A percentile compares a stretch with the other conserved stretches of the same genome.
Evolutionary conservation across 495 filamentous ascomycete genomes (phyloP).

Genomic region (Cenococcum geophilum): DNA sequence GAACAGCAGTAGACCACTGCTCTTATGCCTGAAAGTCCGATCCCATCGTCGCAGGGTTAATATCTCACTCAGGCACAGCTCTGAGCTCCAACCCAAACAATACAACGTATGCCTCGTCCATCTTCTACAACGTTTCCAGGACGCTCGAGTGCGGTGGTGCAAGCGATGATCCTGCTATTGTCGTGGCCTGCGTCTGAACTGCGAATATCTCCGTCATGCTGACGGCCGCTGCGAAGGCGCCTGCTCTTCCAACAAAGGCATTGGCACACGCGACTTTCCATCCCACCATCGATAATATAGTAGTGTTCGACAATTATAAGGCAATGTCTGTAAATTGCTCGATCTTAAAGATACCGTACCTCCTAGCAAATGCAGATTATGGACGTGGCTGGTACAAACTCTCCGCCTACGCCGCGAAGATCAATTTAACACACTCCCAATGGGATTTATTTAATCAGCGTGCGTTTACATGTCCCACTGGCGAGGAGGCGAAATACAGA

Average conservation of each 20-base stretch:
- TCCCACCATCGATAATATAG: constrained; percentile 44
- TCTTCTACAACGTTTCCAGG: constrained; percentile 42
- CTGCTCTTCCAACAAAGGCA: constrained; percentile 25
- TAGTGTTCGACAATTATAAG: constrained; percentile 47
- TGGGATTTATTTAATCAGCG: constrained; percentile 16
- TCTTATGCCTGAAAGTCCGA: constrained; percentile 44
- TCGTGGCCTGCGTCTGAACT: constrained; percentile 46
- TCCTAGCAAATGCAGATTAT: constrained; percentile 17
- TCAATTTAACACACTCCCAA: constrained; percentile 13
- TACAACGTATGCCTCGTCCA: constrained; percentile 17
- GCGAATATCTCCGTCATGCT: constrained; percentile 36
- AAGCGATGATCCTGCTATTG: background rate
- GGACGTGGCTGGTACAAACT: constrained; percentile 14
- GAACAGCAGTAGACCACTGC: constrained; percentile 48
- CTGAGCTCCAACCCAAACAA: constrained; percentile 42
- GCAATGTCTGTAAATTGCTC: constrained; percentile 34
- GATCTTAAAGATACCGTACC: constrained; percentile 13
- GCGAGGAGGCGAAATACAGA: background rate
- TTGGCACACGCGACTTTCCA: constrained; percentile 39
- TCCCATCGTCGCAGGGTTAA: constrained; percentile 44
- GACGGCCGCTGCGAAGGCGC: constrained; percentile 34
- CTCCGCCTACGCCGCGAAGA: constrained; percentile 13
- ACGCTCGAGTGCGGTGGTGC: constrained; percentile 41
- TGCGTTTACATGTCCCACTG: constrained; percentile 15
- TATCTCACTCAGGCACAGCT: constrained; percentile 51